phyloP scores from a whole-genome alignment of 2,329 filamentous ascomycete genomes.

The Blastomyces percursus region DNA sequence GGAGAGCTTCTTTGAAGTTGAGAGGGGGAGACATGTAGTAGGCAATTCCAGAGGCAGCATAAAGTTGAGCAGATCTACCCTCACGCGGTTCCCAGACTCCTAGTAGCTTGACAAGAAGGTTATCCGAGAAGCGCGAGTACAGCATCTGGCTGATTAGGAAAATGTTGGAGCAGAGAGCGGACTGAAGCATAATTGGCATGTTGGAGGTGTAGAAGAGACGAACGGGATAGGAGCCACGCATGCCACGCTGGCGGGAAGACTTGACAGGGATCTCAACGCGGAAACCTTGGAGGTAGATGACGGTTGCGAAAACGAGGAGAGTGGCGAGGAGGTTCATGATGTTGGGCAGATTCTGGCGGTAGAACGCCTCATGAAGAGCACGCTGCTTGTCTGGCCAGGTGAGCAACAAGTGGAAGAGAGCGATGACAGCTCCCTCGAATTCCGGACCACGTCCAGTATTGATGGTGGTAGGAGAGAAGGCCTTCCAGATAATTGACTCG shows the following conservation, averaged over 20 bases:
- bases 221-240: slow-evolving; percentile 94
- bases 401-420: slow-evolving; percentile 16
- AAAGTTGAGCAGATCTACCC: slow-evolving; percentile 78
- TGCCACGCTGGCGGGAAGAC: slow-evolving; percentile 96
- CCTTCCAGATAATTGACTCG: slow-evolving; percentile 99
- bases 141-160: slow-evolving; percentile 99
- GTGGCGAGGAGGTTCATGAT: slow-evolving; percentile 97
- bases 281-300: slow-evolving; percentile 99
- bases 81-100: slow-evolving; percentile 98
- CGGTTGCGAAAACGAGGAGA: slow-evolving; percentile 82
- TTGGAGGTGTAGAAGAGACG: slow-evolving; percentile 99
- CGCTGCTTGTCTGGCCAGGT: slow-evolving; percentile 99
- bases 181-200: slow-evolving; percentile 99
- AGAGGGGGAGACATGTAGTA: slow-evolving; percentile 99
- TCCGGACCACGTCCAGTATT: slow-evolving; percentile 98
- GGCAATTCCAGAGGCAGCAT: slow-evolving; percentile 81
- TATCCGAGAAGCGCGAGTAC: slow-evolving; percentile 97
- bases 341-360: slow-evolving; percentile 98
- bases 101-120: slow-evolving; percentile 92
- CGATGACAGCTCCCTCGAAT: slow-evolving; percentile 35
- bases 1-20: slow-evolving; percentile 92
- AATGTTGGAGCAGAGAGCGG: slow-evolving; percentile 94
- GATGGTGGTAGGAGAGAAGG: slow-evolving; percentile 97
- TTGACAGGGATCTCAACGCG: slow-evolving; percentile 99
- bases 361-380: slow-evolving; percentile 96